Conservation (phyloP, 495 filamentous ascomycete species). For the Penicillium arizonense region DNA sequence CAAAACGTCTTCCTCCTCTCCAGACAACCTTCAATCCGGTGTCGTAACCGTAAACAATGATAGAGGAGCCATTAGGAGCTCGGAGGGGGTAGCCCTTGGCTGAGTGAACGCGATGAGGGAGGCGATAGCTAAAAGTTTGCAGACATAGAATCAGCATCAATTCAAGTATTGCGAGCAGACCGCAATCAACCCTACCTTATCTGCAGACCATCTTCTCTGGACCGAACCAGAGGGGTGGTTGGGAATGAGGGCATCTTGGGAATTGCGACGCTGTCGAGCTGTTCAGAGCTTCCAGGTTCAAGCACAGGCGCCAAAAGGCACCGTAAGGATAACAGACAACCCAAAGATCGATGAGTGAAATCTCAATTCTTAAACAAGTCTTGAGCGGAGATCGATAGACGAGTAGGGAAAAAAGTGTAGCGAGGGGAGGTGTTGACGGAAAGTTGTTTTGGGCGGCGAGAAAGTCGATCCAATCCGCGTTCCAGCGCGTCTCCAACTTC, state of each 20-base stretch:
- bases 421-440: constrained; percentile 15
- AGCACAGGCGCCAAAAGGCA: constrained; percentile 24
- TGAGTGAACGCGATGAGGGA: constrained; percentile 69
- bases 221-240: constrained; percentile 35
- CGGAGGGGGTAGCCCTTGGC: constrained; percentile 72
- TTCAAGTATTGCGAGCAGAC: neutral
- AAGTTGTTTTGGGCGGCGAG: constrained; percentile 29
- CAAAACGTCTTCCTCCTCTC: constrained; percentile 72
- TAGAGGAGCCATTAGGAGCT: constrained; percentile 78
- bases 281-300: constrained; percentile 14
- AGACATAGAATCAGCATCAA: constrained; percentile 8
- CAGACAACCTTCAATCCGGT: constrained; percentile 75
- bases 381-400: neutral
- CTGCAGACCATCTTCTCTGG: constrained; percentile 49
- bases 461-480: constrained; percentile 25
- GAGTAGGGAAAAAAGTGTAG: neutral
- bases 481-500: constrained; percentile 27
- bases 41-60: constrained; percentile 81
- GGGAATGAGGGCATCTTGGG: constrained; percentile 40
- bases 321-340: constrained; percentile 5
- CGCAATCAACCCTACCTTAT: constrained; percentile 40
- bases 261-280: constrained; percentile 10
- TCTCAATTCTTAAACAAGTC: neutral
- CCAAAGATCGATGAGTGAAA: neutral
- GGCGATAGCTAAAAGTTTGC: constrained; percentile 61